phyloP scores from a whole-genome alignment of 1,139 yeast species.

The Sugiyamaella castrensis region DNA sequence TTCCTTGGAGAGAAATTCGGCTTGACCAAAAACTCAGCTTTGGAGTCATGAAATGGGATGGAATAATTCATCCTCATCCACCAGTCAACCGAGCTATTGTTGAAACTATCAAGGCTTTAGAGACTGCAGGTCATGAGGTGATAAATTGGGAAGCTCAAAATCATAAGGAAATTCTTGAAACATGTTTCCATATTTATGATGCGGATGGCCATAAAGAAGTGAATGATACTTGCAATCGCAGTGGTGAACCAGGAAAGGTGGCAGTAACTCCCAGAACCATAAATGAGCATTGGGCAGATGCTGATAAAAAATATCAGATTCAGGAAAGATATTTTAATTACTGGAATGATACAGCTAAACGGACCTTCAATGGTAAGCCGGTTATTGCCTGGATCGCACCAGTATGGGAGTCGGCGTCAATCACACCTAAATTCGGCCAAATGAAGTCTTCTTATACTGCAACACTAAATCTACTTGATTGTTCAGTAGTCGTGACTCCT shows the following conservation, averaged over 20 bases:
- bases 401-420: constrained; percentile 7
- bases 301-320: constrained; percentile 2
- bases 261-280: neutral
- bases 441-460: constrained; percentile 14
- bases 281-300: constrained; percentile 2
- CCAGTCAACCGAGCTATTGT: constrained; percentile 9
- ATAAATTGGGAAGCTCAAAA: constrained; percentile 37
- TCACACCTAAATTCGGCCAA: neutral
- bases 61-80: constrained; percentile 17
- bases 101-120: constrained; percentile 21
- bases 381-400: constrained; percentile 9
- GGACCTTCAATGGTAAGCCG: constrained; percentile 6
- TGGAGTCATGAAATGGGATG: constrained; percentile 20
- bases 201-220: constrained; percentile 1
- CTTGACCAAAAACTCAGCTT: constrained; percentile 12
- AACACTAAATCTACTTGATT: constrained; percentile 27
- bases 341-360: constrained; percentile 7
- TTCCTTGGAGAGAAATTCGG: constrained; percentile 5
- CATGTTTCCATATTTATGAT: neutral
- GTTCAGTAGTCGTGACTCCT: constrained; percentile 45
- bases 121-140: constrained; percentile 42
- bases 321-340: constrained; percentile 6
- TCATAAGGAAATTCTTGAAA: constrained; percentile 1
- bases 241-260: neutral
- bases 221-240: neutral